A percentile compares a stretch with the other conserved stretches of the same genome.
Evolutionary conservation across 2,329 filamentous ascomycete species (phyloP).

Genomic region (Fusarium piperis): DNA sequence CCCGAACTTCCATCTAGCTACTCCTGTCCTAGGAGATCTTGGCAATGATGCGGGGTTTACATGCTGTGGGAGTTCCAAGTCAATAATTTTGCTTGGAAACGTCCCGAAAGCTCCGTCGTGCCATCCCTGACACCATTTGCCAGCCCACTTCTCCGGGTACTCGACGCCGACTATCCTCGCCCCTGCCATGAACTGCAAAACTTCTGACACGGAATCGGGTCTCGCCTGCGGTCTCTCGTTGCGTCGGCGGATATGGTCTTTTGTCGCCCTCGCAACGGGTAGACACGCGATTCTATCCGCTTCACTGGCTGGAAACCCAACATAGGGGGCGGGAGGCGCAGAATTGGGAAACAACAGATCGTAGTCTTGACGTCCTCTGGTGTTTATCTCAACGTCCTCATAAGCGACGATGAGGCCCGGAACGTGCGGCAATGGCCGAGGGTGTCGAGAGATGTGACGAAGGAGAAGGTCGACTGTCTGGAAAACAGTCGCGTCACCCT

Average conservation of each 20-base stretch:
- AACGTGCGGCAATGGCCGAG: constrained; percentile 51
- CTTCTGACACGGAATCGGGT: constrained; percentile 47
- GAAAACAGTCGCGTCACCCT: constrained; percentile 56
- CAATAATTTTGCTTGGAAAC: constrained; percentile 38
- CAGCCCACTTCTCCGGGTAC: constrained; percentile 48
- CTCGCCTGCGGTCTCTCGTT: constrained; percentile 47
- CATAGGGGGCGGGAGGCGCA: constrained; percentile 39
- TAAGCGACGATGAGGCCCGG: constrained; percentile 52
- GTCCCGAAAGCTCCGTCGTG: constrained; percentile 43
- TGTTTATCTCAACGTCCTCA: constrained; percentile 29
- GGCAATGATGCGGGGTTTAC: constrained; percentile 24
- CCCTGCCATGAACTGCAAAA: constrained; percentile 52
- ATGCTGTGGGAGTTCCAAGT: constrained; percentile 40
- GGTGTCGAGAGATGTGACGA: constrained; percentile 51
- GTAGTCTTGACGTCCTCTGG: constrained; percentile 41
- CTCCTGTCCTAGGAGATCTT: constrained; percentile 36
- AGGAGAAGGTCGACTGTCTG: constrained; percentile 49
- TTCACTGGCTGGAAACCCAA: neutral
- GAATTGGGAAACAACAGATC: constrained; percentile 50
- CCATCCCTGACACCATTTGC: constrained; percentile 49
- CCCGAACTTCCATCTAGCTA: constrained; percentile 47
- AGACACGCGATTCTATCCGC: constrained; percentile 40
- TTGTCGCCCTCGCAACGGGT: constrained; percentile 48
- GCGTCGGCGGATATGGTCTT: constrained; percentile 48
- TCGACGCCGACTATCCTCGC: constrained; percentile 46